phyloP scores from a whole-genome alignment of 441 rosid species.

The Melastoma candidum region DNA sequence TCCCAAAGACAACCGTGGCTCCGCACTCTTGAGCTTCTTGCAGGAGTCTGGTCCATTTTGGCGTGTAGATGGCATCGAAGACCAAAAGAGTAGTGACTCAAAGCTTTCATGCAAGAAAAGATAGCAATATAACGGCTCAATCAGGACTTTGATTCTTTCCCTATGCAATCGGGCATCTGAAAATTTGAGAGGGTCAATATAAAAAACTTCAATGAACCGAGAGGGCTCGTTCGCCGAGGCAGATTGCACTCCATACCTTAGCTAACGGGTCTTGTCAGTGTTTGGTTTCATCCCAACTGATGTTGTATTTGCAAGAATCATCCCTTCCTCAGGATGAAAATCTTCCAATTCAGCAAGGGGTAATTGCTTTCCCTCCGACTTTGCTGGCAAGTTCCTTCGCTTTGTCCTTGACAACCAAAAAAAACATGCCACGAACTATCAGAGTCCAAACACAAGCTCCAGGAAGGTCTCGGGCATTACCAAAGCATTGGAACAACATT shows the following conservation, averaged over 20 bases:
- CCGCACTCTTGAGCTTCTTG: slow-evolving; percentile 46
- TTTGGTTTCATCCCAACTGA: slow-evolving; percentile 7
- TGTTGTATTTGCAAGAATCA: slow-evolving; percentile 8
- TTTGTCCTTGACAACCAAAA: background rate
- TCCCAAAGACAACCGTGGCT: slow-evolving; percentile 34
- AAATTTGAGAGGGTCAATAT: too few species aligned
- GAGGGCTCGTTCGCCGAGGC: too few species aligned
- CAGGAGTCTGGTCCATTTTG: slow-evolving; percentile 42
- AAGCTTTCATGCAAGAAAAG: slow-evolving; percentile 28
- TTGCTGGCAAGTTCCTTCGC: slow-evolving; percentile 6
- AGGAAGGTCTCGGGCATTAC: background rate
- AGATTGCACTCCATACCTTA: background rate
- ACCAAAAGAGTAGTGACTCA: slow-evolving; percentile 38
- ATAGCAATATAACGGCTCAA: background rate
- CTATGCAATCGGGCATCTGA: too few species aligned
- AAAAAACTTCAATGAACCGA: too few species aligned
- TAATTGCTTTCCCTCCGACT: slow-evolving; percentile 8
- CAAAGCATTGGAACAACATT: background rate
- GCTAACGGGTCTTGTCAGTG: slow-evolving; percentile 1
- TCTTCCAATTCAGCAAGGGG: slow-evolving; percentile 8
- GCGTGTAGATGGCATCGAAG: slow-evolving; percentile 49
- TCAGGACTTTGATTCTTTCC: background rate
- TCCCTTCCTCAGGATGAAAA: slow-evolving; percentile 7
- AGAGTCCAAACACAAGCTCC: too few species aligned
- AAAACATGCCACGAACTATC: too few species aligned